Evolutionary conservation across 2,329 filamentous ascomycete species (phyloP), one percentile per base, ranked within the genome.

Genomic region (Chalaropsis thielavioides): DNA sequence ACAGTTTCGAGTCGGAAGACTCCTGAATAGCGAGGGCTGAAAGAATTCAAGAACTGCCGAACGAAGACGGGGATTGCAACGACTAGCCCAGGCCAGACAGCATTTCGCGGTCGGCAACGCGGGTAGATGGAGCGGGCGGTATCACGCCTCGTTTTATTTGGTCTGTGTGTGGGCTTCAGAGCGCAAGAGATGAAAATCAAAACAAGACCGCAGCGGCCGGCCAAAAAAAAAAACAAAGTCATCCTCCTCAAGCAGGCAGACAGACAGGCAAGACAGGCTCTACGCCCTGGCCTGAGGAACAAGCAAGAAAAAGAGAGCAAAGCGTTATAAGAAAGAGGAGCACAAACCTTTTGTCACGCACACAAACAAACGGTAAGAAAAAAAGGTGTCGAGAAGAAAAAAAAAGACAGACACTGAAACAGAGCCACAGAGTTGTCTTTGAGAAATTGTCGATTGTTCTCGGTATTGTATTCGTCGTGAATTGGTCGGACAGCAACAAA

Each of bases 261-360:
- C 31, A 7, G 1, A n/a, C n/a, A n/a, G n/a, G n/a, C n/a, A n/a
- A 31, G 13, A n/a, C 17, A 17, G 43, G 43, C 43, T 51, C 4
- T 27, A 15, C 15, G 11, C 46, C 46, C 46, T 51, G 19, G 24
- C 24, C 46, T 41, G 27, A 40, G 59, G 44, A 43, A 56, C 31
- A 22, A 65, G 35, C 40, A 62, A 58, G 35, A 13, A 40, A 51
- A 40, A 51, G 35, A 40, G 24, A 58, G 51, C 49, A 56, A n/a
- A n/a, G 17, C 17, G 17, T n/a, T 19, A 65, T 46, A 49, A 31
- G 22, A 24, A 40, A 22, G 51, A 56, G 27, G 8, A 38, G n/a
- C 6, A 51, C 61, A 27, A 43, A 66, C 61, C 61, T 60, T 61
- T 62, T 54, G 56, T 40, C 24, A 64, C 63, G 43, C 43, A 64